Base-by-base conservation (phyloP, 768 basidiomycete species). In the Lactarius vividus region DNA sequence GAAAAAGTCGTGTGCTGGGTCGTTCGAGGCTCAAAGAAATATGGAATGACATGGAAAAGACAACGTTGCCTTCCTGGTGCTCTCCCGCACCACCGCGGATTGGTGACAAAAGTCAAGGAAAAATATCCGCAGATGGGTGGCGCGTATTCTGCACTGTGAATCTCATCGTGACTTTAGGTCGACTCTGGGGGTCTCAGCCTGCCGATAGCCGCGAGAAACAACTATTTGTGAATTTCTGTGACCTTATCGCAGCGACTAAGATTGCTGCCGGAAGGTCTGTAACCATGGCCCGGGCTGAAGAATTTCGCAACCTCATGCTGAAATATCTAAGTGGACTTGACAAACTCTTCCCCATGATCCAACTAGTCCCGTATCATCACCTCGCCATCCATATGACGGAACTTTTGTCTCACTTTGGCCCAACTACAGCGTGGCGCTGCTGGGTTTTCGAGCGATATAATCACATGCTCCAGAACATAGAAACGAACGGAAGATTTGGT, bases 401-500 rank as follows among this genome's bases (percentile, higher is more conserved):
- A 4, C 70, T 73, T 26, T 65, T 83, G 3, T 61, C 63, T 1
- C 61, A 69, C 1, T 78, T 77, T 66, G 78, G 80, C 1, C 79
- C 80, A 0, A 72, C 71, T 9, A 79, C 77, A 59, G 70, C 72
- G 7, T 81, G 79, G 78, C 63, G 76, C 18, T 74, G 75, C 37
- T 80, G 74, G 49, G 66, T 76, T 1, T 79, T 79, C 57, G 78
- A 80, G 61, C 35, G 74, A 5, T 72, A 74, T 39, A 80, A 80
- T 62, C 71, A 74, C 37, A 63, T 76, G 9, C 63, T 79, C 18
- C 76, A 77, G 46, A 61, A 68, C 5, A 68, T 75, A 3, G 68
- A 71, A 16, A 76, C 74, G 1, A 80, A 79, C 60, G 57, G 54
- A 4, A 74, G 74, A 59, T 72, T 74, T 42, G 78, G 77, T 79